Conservation (phyloP, 2,329 filamentous ascomycete genomes). For the Penicillium sp. region DNA sequence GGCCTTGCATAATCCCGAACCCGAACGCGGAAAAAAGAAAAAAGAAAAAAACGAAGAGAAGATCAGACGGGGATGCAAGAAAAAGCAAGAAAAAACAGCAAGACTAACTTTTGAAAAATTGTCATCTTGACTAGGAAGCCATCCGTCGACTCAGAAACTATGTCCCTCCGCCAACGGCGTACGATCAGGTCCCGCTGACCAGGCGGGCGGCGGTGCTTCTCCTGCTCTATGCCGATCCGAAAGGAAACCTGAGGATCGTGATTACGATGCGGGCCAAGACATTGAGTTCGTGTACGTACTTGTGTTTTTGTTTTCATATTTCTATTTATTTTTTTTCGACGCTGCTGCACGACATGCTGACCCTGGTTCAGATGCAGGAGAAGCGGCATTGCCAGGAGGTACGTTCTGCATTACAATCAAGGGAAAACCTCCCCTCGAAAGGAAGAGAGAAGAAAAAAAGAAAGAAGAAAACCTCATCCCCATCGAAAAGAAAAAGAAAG, state of each 20-base stretch:
- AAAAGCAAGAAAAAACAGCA: background rate
- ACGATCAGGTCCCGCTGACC: slow-evolving; percentile 55
- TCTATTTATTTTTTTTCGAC: background rate
- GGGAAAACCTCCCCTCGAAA: background rate
- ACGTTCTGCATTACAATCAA: slow-evolving; percentile 47
- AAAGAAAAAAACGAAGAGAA: background rate
- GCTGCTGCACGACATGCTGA: slow-evolving; percentile 23
- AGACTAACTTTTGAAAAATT: background rate
- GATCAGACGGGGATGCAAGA: background rate
- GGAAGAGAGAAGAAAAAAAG: background rate
- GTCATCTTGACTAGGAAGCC: slow-evolving; percentile 40
- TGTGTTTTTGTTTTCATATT: background rate
- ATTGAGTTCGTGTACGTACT: slow-evolving; percentile 53
- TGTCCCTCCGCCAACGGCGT: slow-evolving; percentile 56
- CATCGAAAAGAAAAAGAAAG: background rate
- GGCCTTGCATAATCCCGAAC: background rate
- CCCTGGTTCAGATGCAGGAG: slow-evolving; percentile 60
- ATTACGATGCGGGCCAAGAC: slow-evolving; percentile 61
- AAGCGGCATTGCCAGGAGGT: slow-evolving; percentile 82
- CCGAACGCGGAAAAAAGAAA: background rate
- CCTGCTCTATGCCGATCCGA: slow-evolving; percentile 79
- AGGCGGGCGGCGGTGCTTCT: slow-evolving; percentile 84
- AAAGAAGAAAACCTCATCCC: background rate
- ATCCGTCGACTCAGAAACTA: slow-evolving; percentile 58
- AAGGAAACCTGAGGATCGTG: slow-evolving; percentile 70